A percentile compares a stretch with the other conserved stretches of the same genome.
These are phyloP conservation scores for Claviceps purpurea DNA, from an alignment of 2,329 filamentous ascomycete species.

Conservation along the genomic window DNA sequence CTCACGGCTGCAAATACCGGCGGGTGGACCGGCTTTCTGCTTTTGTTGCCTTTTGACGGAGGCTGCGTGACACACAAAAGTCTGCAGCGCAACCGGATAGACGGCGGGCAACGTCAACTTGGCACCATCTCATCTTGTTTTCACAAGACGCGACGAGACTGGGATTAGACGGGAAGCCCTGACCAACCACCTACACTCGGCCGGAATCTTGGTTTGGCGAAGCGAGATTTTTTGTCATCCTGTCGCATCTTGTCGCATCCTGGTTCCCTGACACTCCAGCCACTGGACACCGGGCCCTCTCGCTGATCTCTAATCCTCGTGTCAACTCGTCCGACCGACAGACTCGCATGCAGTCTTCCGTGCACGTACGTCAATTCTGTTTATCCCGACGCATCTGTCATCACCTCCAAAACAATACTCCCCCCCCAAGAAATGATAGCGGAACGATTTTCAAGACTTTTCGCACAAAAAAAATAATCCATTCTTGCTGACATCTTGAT, in stretches of 20 bases:
- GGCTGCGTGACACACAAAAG: constrained; percentile 11
- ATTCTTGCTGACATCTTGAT: background rate
- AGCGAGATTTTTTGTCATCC: constrained; percentile 9
- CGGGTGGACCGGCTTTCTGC: background rate
- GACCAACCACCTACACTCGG: constrained; percentile 3
- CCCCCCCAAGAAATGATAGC: too few relatives aligned
- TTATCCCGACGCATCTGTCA: background rate
- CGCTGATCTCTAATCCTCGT: background rate
- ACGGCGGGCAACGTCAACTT: constrained; percentile 10
- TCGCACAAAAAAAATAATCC: background rate
- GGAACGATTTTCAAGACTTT: too few relatives aligned
- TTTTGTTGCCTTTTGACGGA: constrained; percentile 2
- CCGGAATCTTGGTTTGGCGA: constrained; percentile 4
- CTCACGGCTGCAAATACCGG: background rate
- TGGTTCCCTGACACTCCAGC: background rate
- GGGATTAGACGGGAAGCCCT: constrained; percentile 1
- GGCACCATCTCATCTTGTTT: constrained; percentile 6
- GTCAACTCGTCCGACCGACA: background rate
- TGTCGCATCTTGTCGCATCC: constrained; percentile 6
- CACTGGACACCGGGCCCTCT: background rate
- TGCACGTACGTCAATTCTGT: background rate
- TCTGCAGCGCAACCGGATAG: constrained; percentile 11
- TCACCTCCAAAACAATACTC: too few relatives aligned
- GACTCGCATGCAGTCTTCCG: constrained; percentile 1
- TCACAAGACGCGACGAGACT: background rate